Evolutionary conservation across 495 filamentous ascomycete species (phyloP).

Genomic region (Penicillium tannophilum): DNA sequence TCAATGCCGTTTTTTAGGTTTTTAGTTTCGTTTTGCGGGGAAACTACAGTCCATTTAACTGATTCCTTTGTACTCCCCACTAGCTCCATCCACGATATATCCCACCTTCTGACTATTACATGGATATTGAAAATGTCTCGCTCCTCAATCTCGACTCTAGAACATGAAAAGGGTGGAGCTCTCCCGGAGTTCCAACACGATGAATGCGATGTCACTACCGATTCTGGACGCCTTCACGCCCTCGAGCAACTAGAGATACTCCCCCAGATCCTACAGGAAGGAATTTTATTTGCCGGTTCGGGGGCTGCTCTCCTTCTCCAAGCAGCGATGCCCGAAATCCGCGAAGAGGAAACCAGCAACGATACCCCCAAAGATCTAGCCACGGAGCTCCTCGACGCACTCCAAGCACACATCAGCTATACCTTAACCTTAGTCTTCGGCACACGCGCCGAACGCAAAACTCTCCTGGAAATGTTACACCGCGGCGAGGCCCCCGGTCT

Average conservation of each 20-base stretch:
- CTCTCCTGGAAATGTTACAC: constrained; percentile 32
- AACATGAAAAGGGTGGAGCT: constrained; percentile 25
- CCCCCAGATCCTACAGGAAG: constrained; percentile 45
- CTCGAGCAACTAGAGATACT: constrained; percentile 42
- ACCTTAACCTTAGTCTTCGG: constrained; percentile 45
- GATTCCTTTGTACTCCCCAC: neutral
- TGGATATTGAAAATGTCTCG: constrained; percentile 11
- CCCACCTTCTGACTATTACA: neutral
- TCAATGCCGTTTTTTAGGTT: neutral
- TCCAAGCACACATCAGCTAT: constrained; percentile 40
- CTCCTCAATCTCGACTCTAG: constrained; percentile 13
- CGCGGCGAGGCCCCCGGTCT: neutral
- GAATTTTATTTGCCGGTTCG: constrained; percentile 41
- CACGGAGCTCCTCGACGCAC: constrained; percentile 35
- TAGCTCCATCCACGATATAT: neutral
- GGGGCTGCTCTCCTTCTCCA: constrained; percentile 44
- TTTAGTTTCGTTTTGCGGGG: neutral
- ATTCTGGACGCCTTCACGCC: constrained; percentile 28
- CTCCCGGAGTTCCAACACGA: constrained; percentile 5
- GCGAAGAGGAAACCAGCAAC: constrained; percentile 16
- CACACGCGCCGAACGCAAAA: constrained; percentile 35
- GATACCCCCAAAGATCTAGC: constrained; percentile 28
- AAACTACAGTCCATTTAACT: neutral
- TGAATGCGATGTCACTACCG: constrained; percentile 12
- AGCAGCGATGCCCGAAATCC: constrained; percentile 41